phyloP scores from a whole-genome alignment of 306 rosid genomes.

The Arachis hypogaea region DNA sequence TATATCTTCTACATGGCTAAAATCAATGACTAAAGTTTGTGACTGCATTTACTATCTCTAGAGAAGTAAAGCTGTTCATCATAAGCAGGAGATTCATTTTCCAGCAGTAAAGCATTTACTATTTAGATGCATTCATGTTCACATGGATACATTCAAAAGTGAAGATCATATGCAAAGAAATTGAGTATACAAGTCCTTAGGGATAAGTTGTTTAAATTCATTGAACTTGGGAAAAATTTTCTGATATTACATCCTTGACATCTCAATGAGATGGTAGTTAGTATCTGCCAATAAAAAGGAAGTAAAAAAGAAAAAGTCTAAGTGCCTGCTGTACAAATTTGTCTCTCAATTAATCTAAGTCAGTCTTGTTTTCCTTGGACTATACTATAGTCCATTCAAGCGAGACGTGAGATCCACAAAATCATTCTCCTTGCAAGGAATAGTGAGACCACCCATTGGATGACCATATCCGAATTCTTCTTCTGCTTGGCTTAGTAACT shows the following conservation, averaged over 20 bases:
- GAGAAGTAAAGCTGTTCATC: neutral
- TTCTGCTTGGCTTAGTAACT: conserved; percentile 14
- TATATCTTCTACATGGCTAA: neutral
- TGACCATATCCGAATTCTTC: conserved; percentile 30
- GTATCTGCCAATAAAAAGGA: neutral
- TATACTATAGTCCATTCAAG: neutral
- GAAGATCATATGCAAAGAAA: too few relatives aligned
- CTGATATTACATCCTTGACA: too few relatives aligned
- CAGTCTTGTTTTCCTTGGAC: neutral
- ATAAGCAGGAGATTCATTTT: neutral
- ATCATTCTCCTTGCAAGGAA: conserved; percentile 1
- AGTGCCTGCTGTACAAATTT: neutral
- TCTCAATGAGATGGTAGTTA: too few relatives aligned
- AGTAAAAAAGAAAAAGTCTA: neutral
- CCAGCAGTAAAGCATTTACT: neutral
- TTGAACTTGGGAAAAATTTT: too few relatives aligned
- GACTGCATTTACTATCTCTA: neutral
- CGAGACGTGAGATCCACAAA: neutral
- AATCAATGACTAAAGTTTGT: neutral
- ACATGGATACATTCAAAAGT: neutral
- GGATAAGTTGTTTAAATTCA: too few relatives aligned
- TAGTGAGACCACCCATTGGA: conserved; percentile 37
- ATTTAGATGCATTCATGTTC: neutral
- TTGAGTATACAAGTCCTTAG: too few relatives aligned
- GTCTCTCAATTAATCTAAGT: neutral